Percentiles rank a stretch among this genome's conserved stretches.
phyloP scores from a whole-genome alignment of 306 rosid genomes.

The Corylus americana region DNA sequence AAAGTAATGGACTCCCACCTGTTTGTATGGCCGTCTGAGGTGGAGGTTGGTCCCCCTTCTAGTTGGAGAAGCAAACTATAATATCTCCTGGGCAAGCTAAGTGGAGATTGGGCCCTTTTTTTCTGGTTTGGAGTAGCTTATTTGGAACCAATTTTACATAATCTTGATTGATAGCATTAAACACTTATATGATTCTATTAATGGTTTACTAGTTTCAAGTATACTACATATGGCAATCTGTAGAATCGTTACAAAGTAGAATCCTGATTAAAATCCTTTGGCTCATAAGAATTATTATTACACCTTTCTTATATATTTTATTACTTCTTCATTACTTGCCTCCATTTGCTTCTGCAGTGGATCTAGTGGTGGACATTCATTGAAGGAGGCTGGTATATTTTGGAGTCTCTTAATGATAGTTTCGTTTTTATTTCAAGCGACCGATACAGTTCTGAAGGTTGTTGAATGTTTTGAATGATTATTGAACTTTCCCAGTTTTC shows the following conservation, averaged over 20 bases:
- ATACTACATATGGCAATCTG: background rate
- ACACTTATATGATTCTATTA: background rate
- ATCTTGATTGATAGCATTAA: background rate
- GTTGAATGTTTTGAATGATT: slow-evolving; percentile 22
- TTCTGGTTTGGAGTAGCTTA: background rate
- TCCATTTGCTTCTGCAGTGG: slow-evolving; percentile 56
- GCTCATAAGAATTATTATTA: background rate
- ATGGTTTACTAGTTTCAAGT: background rate
- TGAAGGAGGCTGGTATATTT: slow-evolving; percentile 77
- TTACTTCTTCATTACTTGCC: slow-evolving; percentile 21
- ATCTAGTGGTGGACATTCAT: slow-evolving; percentile 72
- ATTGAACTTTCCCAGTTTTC: slow-evolving; percentile 23
- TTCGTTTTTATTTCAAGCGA: slow-evolving; percentile 90
- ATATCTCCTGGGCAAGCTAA: background rate
- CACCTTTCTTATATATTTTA: background rate
- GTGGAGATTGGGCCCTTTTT: background rate
- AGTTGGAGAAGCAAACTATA: background rate
- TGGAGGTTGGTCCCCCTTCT: background rate
- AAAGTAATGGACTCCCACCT: slow-evolving; percentile 1
- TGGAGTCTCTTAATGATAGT: slow-evolving; percentile 89
- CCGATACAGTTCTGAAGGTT: slow-evolving; percentile 85
- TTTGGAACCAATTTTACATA: slow-evolving; percentile 7
- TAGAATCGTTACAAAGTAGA: background rate
- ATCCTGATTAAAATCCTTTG: background rate
- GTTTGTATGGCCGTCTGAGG: background rate